Conservation (phyloP, 108 stramenopile genomes). For the Cyclostephanos tholiformis region DNA sequence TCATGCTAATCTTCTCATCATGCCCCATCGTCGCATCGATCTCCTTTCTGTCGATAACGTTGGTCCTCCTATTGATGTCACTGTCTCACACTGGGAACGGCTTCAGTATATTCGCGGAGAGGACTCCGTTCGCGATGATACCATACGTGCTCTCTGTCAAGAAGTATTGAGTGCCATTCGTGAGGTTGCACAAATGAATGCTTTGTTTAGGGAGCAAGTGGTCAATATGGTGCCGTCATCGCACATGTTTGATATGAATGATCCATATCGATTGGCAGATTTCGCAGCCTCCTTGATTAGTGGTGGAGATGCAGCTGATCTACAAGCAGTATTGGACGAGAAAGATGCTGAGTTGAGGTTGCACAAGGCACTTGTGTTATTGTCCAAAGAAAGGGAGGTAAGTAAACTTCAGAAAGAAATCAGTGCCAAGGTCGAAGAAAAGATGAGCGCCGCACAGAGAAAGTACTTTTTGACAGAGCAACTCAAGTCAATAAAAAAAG, state of each 20-base stretch:
- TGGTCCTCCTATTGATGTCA: conserved; percentile 92
- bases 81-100: conserved; percentile 89
- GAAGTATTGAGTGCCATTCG: conserved; percentile 94
- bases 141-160: conserved; percentile 92
- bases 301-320: conserved; percentile 83
- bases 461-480: conserved; percentile 97
- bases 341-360: conserved; percentile 88
- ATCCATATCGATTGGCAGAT: conserved; percentile 95
- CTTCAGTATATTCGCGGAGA: conserved; percentile 57
- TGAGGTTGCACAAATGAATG: conserved; percentile 92
- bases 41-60: conserved; percentile 71
- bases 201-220: conserved; percentile 93
- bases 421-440: conserved; percentile 93
- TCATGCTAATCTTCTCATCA: conserved; percentile 54
- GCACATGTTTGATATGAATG: conserved; percentile 83
- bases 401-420: conserved; percentile 94
- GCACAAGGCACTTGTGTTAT: conserved; percentile 86
- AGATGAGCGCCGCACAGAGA: conserved; percentile 92
- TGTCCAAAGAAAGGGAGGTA: conserved; percentile 91
- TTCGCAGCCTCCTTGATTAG: conserved; percentile 91
- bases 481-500: conserved; percentile 98
- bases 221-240: conserved; percentile 53
- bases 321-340: conserved; percentile 94
- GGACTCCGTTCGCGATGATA: conserved; percentile 64
- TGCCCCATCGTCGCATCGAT: conserved; percentile 90